Base-by-base conservation (phyloP, 257 asterid species). In the Nyctanthes arbortristis region DNA sequence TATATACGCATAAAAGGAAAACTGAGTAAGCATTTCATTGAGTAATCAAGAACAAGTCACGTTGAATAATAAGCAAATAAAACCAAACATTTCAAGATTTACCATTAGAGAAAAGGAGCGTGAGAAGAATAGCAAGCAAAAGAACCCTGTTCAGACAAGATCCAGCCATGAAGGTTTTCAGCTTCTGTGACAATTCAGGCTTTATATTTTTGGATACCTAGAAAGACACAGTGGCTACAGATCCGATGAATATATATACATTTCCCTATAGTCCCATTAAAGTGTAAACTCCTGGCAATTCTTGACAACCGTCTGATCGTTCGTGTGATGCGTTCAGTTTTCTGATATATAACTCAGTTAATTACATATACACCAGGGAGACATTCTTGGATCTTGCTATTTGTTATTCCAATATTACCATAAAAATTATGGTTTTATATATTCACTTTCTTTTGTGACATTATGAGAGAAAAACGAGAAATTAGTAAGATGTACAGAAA, bases 21-120 rank as follows among this genome's bases (percentile, higher is more conserved):
- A 18, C n/a, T n/a, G n/a, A n/a, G n/a, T n/a, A n/a, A n/a, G n/a
- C n/a, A n/a, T n/a, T n/a, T n/a, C n/a, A n/a, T n/a, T n/a, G n/a
- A n/a, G n/a, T n/a, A n/a, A n/a, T n/a, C n/a, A n/a, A n/a, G n/a
- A n/a, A n/a, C n/a, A n/a, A n/a, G n/a, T n/a, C n/a, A n/a, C n/a
- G n/a, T n/a, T n/a, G n/a, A n/a, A n/a, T n/a, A n/a, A n/a, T n/a
- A n/a, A n/a, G 7, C 4, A 30, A 34, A 63, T 20, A 10, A 10
- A 30, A 20, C 10, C 29, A 37, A 37, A 7, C 1, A 63, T 2
- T 34, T 10, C 58, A 4, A 27, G 2, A 49, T 9, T 60, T 76
- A 88, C 91, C 91, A 69, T 66, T 68, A 11, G 81, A 76, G 72
- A 69, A 77, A 32, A 73, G 34, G 30, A 78, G 75, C 18, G 82